Base-by-base conservation (phyloP, 2,329 filamentous ascomycete genomes). In the Microsporum ferrugineum region DNA sequence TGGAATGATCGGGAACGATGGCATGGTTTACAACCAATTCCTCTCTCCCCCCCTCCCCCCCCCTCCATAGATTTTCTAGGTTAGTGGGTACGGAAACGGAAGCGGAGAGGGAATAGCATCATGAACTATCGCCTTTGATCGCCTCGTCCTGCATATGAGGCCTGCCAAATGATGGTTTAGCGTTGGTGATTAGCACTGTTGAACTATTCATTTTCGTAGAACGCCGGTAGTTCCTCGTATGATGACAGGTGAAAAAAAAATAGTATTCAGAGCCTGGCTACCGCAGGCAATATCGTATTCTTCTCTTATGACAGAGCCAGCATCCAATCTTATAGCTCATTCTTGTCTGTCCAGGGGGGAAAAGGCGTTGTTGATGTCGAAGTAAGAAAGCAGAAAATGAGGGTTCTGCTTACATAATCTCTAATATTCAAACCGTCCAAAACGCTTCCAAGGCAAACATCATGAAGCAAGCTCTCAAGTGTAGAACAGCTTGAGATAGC, bases 51-150 rank as follows among this genome's bases (percentile, higher is more conserved):
- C 51, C 5, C 1, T 55, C 36, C 33, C 51, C n/a, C 51, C n/a
- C 31, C 51, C n/a, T 10, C 51, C 51, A 29, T 2, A 31, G 51
- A 34, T 55, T 55, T 31, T 8, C 31, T 17, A 3, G 31, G 29
- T 55, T 29, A 55, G 51, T 38, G 29, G 51, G 3, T 36, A 31
- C 33, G 31, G 51, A 36, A 34, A 34, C 29, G 33, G 51, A 55
- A 36, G 31, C 14, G 14, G 31, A 34, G n/a, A 55, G 14, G 33
- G 39, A n/a, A 7, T 55, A 55, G 51, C 23, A 36, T 29, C 51
- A 55, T 36, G 51, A 55, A 55, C 51, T 55, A 38, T 55, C 51
- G n/a, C 51, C 31, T 55, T 34, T 12, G 51, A 55, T 55, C 51
- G 33, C 51, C 51, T 55, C 51, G 17, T 55, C 51, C 33, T 55